Base-by-base conservation (phyloP, 768 basidiomycete genomes). In the Candolleomyces efflorescens region DNA sequence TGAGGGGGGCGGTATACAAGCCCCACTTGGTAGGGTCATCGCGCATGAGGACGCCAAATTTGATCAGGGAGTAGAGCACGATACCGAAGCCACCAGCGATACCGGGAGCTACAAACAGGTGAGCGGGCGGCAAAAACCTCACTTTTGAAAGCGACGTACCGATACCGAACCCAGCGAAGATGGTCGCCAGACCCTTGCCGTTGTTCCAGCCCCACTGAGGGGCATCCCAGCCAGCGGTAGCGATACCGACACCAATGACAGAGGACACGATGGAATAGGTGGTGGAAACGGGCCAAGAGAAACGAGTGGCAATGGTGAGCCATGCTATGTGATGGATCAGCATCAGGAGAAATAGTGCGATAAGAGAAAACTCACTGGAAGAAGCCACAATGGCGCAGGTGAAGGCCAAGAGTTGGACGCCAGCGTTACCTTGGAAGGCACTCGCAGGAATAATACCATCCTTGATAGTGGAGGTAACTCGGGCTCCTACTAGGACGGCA, bases 211-310 rank as follows among this genome's bases (percentile, higher is more conserved):
- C 68, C 68, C 68, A 69, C 22, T 59, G 55, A 2, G 67, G 65
- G 10, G 68, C 63, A 27, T 67, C 63, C 43, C 41, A 46, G 10
- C 68, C 68, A 37, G 61, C 65, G 6, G 67, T 46, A 27, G 68
- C 66, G 11, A 69, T 65, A 48, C 68, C 68, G 45, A 69, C 63
- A 44, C 68, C 68, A 43, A 62, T 59, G 27, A 69, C 58, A 20
- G 68, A 65, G 24, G 68, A 58, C 41, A 69, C 56, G 37, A 67
- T 65, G 9, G 66, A 67, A 38, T 67, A 69, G 24, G 68, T 67
- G 36, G 66, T 69, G 1, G 66, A 67, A 20, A 67, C 68, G 10
- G 68, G 68, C 68, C 68, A 69, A 4, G 68, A 69, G 23, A 65
- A 3, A 23, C 63, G 62, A 6, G 68, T 69, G 36, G 65, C 65